phyloP scores from a whole-genome alignment of 805 yeast genomes.

The Jamesozyma rosinii region DNA sequence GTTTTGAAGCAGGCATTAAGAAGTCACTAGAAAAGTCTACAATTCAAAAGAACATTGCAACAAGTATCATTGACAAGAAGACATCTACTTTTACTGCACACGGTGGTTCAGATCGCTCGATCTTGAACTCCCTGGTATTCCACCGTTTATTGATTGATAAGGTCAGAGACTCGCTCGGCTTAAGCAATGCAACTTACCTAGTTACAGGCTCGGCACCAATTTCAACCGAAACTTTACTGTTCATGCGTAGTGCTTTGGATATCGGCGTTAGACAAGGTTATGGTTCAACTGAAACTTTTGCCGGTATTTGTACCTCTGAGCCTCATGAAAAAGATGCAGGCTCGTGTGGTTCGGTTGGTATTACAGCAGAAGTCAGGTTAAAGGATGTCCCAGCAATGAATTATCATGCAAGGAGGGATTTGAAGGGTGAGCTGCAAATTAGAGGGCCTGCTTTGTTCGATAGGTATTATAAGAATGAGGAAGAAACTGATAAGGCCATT shows the following conservation, averaged over 20 bases:
- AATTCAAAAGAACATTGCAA: constrained; percentile 18
- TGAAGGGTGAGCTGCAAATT: constrained; percentile 52
- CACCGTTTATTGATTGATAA: constrained; percentile 33
- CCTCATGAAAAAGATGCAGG: constrained; percentile 42
- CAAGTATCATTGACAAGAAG: constrained; percentile 20
- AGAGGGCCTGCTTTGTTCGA: constrained; percentile 57
- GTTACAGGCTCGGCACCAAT: constrained; percentile 65
- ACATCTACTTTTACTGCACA: constrained; percentile 18
- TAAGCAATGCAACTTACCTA: constrained; percentile 34
- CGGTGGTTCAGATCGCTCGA: constrained; percentile 35
- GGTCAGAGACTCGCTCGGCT: constrained; percentile 40
- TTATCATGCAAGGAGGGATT: constrained; percentile 35
- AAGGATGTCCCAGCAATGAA: constrained; percentile 59
- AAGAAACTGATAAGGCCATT: constrained; percentile 44
- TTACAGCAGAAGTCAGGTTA: constrained; percentile 48
- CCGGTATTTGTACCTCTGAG: constrained; percentile 44
- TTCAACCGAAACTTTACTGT: constrained; percentile 49
- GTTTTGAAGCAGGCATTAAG: constrained; percentile 53
- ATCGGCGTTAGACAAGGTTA: constrained; percentile 59
- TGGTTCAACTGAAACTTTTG: constrained; percentile 64
- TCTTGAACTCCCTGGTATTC: constrained; percentile 30
- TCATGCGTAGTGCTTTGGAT: constrained; percentile 53
- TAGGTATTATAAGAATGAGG: constrained; percentile 47
- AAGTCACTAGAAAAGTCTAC: constrained; percentile 26
- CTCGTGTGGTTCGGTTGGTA: constrained; percentile 52